Evolutionary conservation across 1,139 yeast species (phyloP).

Genomic region (Hemisphaericaspora subhashii): DNA sequence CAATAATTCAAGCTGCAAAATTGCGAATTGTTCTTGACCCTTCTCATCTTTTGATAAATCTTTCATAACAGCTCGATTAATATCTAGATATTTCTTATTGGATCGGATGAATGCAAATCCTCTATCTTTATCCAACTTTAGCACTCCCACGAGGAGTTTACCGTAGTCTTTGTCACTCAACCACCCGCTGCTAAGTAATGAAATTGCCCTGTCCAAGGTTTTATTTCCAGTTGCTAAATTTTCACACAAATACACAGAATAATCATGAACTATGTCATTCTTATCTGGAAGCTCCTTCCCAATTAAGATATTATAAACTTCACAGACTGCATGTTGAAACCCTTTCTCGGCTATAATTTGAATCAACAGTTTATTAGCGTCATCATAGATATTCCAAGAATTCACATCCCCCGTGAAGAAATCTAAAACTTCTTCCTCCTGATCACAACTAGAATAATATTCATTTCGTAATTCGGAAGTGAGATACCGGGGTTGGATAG

Average conservation of each 20-base stretch:
- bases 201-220: slow-evolving; percentile 7
- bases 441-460: slow-evolving; percentile 4
- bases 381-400: slow-evolving; percentile 3
- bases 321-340: slow-evolving; percentile 1
- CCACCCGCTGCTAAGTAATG: slow-evolving; percentile 7
- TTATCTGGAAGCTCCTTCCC: neutral
- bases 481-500: slow-evolving; percentile 2
- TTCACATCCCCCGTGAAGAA: slow-evolving; percentile 9
- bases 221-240: neutral
- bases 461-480: slow-evolving; percentile 4
- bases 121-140: slow-evolving; percentile 27
- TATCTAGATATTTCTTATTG: slow-evolving; percentile 25
- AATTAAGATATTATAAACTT: slow-evolving; percentile 4
- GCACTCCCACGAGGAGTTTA: slow-evolving; percentile 26
- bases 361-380: slow-evolving; percentile 5
- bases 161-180: slow-evolving; percentile 13
- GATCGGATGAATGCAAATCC: slow-evolving; percentile 34
- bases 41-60: slow-evolving; percentile 25
- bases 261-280: neutral
- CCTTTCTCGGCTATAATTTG: slow-evolving; percentile 2
- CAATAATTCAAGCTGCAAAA: slow-evolving; percentile 36
- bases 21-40: slow-evolving; percentile 25
- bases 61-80: slow-evolving; percentile 33
- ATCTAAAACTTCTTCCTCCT: slow-evolving; percentile 6
- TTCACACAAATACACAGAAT: neutral